These are phyloP conservation scores for Hyaloperonospora brassicae DNA, from an alignment of 352 stramenopile species.

Conservation along the genomic window DNA sequence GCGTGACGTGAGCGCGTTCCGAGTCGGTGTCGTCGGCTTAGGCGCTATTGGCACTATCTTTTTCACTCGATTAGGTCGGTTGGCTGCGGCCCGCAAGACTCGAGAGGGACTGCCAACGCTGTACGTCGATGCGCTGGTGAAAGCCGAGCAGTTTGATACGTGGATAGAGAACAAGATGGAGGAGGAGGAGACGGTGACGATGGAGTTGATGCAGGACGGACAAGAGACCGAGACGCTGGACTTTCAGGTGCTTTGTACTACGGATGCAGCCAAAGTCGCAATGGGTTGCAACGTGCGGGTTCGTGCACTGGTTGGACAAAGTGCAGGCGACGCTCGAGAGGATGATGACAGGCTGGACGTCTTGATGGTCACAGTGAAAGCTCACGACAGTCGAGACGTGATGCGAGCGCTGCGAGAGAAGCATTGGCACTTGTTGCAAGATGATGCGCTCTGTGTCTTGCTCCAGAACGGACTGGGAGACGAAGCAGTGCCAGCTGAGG, in stretches of 20 bases:
- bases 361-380: slow-evolving; percentile 59
- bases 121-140: slow-evolving; percentile 46
- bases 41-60: slow-evolving; percentile 70
- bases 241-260: slow-evolving; percentile 6
- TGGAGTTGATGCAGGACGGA: slow-evolving; percentile 9
- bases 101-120: slow-evolving; percentile 1
- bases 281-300: slow-evolving; percentile 27
- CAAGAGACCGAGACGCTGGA: slow-evolving; percentile 8
- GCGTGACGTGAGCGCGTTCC: slow-evolving; percentile 9
- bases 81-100: slow-evolving; percentile 13
- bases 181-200: slow-evolving; percentile 7
- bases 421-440: slow-evolving; percentile 27
- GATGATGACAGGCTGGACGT: slow-evolving; percentile 35
- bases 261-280: slow-evolving; percentile 4
- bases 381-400: slow-evolving; percentile 42
- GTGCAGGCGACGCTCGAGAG: background rate
- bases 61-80: slow-evolving; percentile 41
- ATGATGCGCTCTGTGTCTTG: slow-evolving; percentile 48
- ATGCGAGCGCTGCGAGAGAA: slow-evolving; percentile 30
- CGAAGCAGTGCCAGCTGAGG: slow-evolving; percentile 5
- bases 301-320: slow-evolving; percentile 17
- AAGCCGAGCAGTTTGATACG: slow-evolving; percentile 29
- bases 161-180: slow-evolving; percentile 12
- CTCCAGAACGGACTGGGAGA: slow-evolving; percentile 46
- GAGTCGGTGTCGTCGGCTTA: slow-evolving; percentile 54